These are phyloP conservation scores for Pseudogymnoascus sp. DNA, from an alignment of 2,329 filamentous ascomycete genomes.

Conservation along the genomic window DNA sequence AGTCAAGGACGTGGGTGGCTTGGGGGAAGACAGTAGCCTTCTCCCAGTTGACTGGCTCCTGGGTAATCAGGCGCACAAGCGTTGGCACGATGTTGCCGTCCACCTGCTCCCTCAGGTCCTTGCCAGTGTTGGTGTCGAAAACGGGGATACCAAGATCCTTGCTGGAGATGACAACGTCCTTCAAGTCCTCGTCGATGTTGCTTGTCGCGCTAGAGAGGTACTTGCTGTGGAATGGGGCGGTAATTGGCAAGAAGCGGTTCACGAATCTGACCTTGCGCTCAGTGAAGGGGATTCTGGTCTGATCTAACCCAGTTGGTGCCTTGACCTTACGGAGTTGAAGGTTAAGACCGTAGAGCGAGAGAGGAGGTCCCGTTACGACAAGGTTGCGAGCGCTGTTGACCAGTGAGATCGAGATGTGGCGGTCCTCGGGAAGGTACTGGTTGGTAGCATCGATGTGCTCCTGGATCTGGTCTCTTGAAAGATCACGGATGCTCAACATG, in stretches of 20 bases:
- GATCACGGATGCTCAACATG: slow-evolving; percentile 95
- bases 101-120: slow-evolving; percentile 68
- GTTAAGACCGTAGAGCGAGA: slow-evolving; percentile 94
- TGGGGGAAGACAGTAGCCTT: slow-evolving; percentile 83
- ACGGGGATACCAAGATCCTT: slow-evolving; percentile 75
- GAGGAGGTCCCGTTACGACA: slow-evolving; percentile 91
- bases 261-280: slow-evolving; percentile 95
- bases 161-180: slow-evolving; percentile 69
- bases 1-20: slow-evolving; percentile 92
- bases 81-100: slow-evolving; percentile 77
- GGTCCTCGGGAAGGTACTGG: slow-evolving; percentile 84
- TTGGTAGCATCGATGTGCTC: slow-evolving; percentile 97
- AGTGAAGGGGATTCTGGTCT: slow-evolving; percentile 88
- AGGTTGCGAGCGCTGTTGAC: slow-evolving; percentile 96
- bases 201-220: slow-evolving; percentile 79
- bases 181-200: slow-evolving; percentile 80
- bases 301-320: slow-evolving; percentile 92
- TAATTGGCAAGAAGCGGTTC: slow-evolving; percentile 95
- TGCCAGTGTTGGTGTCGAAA: slow-evolving; percentile 82
- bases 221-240: slow-evolving; percentile 95
- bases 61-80: slow-evolving; percentile 87
- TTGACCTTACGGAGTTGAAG: slow-evolving; percentile 93
- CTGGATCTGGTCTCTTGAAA: slow-evolving; percentile 81
- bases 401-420: slow-evolving; percentile 90
- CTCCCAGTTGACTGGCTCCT: slow-evolving; percentile 94